These are phyloP conservation scores for Xerocomus spinulosus DNA, from an alignment of 768 basidiomycete species.

Conservation along the genomic window DNA sequence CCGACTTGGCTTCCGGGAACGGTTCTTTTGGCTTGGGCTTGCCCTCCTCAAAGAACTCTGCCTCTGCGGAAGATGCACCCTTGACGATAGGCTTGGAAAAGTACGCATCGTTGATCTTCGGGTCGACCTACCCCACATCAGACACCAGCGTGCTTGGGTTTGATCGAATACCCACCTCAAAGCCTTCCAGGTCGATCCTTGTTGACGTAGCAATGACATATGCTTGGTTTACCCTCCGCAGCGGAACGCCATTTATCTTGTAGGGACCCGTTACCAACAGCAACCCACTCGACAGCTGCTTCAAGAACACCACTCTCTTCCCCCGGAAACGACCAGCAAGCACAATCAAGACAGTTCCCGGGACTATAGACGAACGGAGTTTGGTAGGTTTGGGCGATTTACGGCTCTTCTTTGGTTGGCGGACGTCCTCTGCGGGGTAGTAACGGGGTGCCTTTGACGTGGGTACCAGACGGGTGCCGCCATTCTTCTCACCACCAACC, in stretches of 20 bases:
- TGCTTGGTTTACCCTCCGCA: slow-evolving; percentile 97
- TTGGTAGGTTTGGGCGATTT: slow-evolving; percentile 76
- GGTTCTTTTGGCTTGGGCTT: slow-evolving; percentile 87
- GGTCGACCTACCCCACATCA: slow-evolving; percentile 55
- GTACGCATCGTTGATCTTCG: slow-evolving; percentile 92
- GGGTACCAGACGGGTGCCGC: slow-evolving; percentile 82
- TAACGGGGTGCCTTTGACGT: slow-evolving; percentile 81
- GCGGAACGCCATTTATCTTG: slow-evolving; percentile 97
- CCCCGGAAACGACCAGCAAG: slow-evolving; percentile 97
- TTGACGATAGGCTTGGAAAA: slow-evolving; percentile 78
- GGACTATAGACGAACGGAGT: slow-evolving; percentile 84
- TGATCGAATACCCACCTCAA: slow-evolving; percentile 54
- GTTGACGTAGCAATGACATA: slow-evolving; percentile 99
- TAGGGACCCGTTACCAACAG: slow-evolving; percentile 95
- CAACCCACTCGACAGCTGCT: slow-evolving; percentile 89
- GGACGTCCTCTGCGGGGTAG: slow-evolving; percentile 95
- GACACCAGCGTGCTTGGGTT: not conserved
- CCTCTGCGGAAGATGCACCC: slow-evolving; percentile 78
- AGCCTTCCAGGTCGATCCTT: slow-evolving; percentile 72
- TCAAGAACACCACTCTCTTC: slow-evolving; percentile 97
- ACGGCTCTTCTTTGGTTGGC: slow-evolving; percentile 85
- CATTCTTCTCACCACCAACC: slow-evolving; percentile 88
- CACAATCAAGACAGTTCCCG: slow-evolving; percentile 92
- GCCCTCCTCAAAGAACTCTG: slow-evolving; percentile 94
- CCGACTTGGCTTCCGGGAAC: slow-evolving; percentile 80